Evolutionary conservation across 129 eudicot genomes (phyloP).

Genomic region (Deinandra increscens): DNA sequence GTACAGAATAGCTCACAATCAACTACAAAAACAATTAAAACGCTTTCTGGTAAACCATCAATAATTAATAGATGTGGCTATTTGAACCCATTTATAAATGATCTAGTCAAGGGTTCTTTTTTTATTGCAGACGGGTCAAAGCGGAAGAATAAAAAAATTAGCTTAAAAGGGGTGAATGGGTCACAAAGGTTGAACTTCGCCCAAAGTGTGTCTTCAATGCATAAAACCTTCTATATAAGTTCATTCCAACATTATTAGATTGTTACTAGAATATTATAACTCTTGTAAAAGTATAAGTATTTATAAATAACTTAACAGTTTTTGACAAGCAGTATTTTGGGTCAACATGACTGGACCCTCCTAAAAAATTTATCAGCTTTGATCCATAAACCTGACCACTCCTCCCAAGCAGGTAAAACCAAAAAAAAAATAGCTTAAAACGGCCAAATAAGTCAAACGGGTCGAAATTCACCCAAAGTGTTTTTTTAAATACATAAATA

Average conservation of each 20-base stretch:
- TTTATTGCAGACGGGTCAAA: neutral
- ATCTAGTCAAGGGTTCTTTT: neutral
- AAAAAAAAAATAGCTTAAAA: too few relatives aligned
- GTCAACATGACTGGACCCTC: neutral
- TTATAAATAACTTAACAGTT: too few relatives aligned
- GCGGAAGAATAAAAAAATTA: neutral
- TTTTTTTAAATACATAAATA: neutral
- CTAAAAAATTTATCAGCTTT: neutral
- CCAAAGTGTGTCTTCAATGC: neutral
- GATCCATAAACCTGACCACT: neutral
- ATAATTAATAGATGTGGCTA: neutral
- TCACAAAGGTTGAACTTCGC: neutral
- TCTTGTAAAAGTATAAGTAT: neutral
- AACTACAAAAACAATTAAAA: neutral
- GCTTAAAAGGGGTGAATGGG: neutral
- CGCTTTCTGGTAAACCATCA: neutral
- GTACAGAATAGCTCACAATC: conserved; percentile 4
- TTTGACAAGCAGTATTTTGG: too few relatives aligned
- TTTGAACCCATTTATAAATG: neutral
- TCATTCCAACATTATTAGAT: neutral
- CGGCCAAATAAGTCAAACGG: too few relatives aligned
- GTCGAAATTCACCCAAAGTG: too few relatives aligned
- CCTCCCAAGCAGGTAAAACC: neutral
- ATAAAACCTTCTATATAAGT: neutral
- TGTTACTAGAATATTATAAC: neutral